Evolutionary conservation across 495 filamentous ascomycete genomes (phyloP), one percentile per base, ranked within the genome.

Genomic region (Hypoxylon perforatum): DNA sequence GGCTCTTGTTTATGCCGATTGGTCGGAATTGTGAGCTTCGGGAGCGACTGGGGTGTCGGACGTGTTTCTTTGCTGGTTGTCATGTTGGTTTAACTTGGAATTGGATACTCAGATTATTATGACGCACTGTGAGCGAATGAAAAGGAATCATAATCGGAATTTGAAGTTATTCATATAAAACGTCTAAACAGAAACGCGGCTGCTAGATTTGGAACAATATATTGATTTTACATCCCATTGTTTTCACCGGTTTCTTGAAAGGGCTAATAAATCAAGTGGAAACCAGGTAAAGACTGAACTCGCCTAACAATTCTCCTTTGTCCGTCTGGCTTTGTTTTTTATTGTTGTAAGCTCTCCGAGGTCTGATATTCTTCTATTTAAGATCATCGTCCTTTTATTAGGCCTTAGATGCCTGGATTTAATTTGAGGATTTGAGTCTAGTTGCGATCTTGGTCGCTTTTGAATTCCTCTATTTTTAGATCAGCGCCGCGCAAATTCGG

Each of bases 11-110:
- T 19, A 22, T 41, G 15, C 1, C 25, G 36, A 1, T 14, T 2
- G 1, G 4, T 9, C 2, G 65, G 65, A 14, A 69, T 63, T 3
- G 0, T 58, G 19, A 69, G 59, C 7, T 22, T 42, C 0, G 59
- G 65, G 11, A 69, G 60, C 1, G 49, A 56, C n/a, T 63, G 55
- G 3, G 49, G 65, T 11, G 65, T 63, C 2, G 57, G 65, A 8
- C 65, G 59, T 8, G 39, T 38, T 44, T 0, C 38, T 44, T 35
- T 42, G 18, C 7, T 25, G 17, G 39, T 19, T 9, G 53, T 33
- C 64, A 62, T 62, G 35, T 53, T 48, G 39, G 6, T 45, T 10
- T 51, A 10, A n/a, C 9, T 11, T 38, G 14, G 35, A n/a, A 38
- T 12, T 2, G 2, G 35, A 38, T 11, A 11, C 35, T 12, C 4